These are phyloP conservation scores for Sugiyamaella neomexicana DNA, from an alignment of 1,139 yeast genomes.

Conservation along the genomic window DNA sequence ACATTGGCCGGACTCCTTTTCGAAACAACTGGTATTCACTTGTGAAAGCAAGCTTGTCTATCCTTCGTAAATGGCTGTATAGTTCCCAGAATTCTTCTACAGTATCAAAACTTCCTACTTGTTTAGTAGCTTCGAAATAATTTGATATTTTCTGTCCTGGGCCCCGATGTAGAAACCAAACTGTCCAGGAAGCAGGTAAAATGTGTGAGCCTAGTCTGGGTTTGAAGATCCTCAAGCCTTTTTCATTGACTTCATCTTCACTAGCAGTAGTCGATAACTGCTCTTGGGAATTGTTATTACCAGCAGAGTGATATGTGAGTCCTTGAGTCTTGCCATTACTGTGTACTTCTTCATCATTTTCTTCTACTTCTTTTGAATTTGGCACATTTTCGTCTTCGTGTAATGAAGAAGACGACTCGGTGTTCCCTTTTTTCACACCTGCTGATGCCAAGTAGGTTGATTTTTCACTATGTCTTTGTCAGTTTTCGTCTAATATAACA, in stretches of 20 bases:
- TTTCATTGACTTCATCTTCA: constrained; percentile 18
- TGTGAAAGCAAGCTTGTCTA: constrained; percentile 53
- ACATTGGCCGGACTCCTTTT: constrained; percentile 64
- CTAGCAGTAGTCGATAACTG: no score
- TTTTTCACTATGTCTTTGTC: constrained; percentile 26
- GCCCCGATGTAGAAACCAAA: constrained; percentile 43
- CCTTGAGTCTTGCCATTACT: background rate
- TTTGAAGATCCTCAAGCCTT: constrained; percentile 25
- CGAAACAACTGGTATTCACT: constrained; percentile 63
- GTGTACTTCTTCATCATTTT: background rate
- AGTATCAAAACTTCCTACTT: constrained; percentile 42
- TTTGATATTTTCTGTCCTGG: constrained; percentile 40
- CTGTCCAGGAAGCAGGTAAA: constrained; percentile 36
- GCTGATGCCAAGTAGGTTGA: constrained; percentile 33
- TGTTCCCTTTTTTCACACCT: constrained; percentile 21
- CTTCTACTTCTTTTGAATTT: constrained; percentile 10
- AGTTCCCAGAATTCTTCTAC: constrained; percentile 66
- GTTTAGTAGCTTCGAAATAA: constrained; percentile 40
- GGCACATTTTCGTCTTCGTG: background rate
- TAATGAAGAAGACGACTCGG: background rate
- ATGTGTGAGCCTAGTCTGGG: constrained; percentile 27
- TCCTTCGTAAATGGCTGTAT: constrained; percentile 49
- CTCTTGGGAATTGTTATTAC: background rate
- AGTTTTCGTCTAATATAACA: background rate
- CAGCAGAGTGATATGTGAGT: no score